Percentiles rank a stretch among this genome's conserved stretches.
phyloP scores from a whole-genome alignment of 2,329 filamentous ascomycete species.

The Pseudogymnoascus sp. region DNA sequence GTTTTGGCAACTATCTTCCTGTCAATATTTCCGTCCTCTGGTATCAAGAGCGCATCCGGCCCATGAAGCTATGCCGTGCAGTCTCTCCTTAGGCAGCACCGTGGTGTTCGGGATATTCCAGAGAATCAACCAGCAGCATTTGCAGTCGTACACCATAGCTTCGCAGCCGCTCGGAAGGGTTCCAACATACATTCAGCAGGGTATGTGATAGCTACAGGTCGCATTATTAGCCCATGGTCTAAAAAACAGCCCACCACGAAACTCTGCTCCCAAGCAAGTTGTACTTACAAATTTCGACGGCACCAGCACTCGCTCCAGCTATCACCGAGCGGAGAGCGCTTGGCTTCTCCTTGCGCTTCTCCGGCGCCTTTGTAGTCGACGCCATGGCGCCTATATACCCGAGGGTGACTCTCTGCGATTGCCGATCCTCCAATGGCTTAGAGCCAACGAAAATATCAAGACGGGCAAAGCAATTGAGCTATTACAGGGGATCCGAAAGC shows the following conservation, averaged over 20 bases:
- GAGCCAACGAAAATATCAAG: not conserved
- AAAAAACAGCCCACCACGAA: slow-evolving; percentile 20
- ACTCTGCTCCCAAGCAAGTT: not conserved
- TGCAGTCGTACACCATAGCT: not conserved
- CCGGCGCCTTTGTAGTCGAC: slow-evolving; percentile 17
- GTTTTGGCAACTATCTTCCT: slow-evolving; percentile 67
- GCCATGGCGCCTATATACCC: not conserved
- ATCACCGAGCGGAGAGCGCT: slow-evolving; percentile 83
- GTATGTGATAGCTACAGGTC: slow-evolving; percentile 68
- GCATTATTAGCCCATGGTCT: slow-evolving; percentile 17
- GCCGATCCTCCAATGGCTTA: not conserved
- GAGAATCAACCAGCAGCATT: not conserved
- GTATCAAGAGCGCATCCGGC: not conserved
- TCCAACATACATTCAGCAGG: slow-evolving; percentile 72
- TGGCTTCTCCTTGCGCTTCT: slow-evolving; percentile 45
- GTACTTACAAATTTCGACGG: slow-evolving; percentile 75
- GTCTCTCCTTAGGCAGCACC: not conserved
- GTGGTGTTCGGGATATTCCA: not conserved
- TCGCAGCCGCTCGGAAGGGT: not conserved
- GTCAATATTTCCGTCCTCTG: not conserved
- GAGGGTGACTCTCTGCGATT: slow-evolving; percentile 1
- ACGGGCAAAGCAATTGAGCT: not conserved
- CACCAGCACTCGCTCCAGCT: slow-evolving; percentile 87
- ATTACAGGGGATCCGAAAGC: not conserved
- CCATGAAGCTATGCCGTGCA: not conserved